Conservation (phyloP, 129 eudicot genomes). For the Flaveria linearis region DNA sequence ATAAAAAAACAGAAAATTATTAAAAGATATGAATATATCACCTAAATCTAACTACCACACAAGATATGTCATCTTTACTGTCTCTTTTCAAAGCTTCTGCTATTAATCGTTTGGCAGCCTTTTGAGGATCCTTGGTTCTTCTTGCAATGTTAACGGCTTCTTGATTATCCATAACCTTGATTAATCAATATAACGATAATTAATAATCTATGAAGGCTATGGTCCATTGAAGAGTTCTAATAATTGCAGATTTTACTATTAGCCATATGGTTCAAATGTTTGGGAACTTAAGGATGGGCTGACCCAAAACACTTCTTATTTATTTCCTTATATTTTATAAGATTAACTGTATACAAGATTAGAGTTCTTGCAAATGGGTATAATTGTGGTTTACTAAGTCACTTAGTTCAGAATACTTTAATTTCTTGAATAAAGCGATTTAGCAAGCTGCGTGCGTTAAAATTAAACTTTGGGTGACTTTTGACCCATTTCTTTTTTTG, state of each 20-base stretch:
- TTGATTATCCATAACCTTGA: conserved; percentile 65
- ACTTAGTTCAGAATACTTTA: no score
- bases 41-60: conserved; percentile 64
- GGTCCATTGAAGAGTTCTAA: background rate
- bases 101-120: conserved; percentile 64
- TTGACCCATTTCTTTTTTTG: background rate
- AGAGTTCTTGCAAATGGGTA: no score
- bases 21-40: background rate
- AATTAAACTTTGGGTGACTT: background rate
- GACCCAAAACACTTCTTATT: background rate
- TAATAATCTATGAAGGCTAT: background rate
- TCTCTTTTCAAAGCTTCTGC: conserved; percentile 69
- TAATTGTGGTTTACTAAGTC: no score
- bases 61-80: conserved; percentile 77
- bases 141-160: conserved; percentile 69
- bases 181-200: background rate
- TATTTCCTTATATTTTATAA: background rate
- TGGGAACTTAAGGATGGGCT: background rate
- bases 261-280: background rate
- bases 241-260: background rate
- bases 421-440: background rate
- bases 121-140: conserved; percentile 54
- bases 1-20: background rate
- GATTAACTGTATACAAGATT: no score
- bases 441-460: background rate